Evolutionary conservation across 2,329 filamentous ascomycete genomes (phyloP), one percentile per base, ranked within the genome.

Genomic region (Epichloe gansuensis): DNA sequence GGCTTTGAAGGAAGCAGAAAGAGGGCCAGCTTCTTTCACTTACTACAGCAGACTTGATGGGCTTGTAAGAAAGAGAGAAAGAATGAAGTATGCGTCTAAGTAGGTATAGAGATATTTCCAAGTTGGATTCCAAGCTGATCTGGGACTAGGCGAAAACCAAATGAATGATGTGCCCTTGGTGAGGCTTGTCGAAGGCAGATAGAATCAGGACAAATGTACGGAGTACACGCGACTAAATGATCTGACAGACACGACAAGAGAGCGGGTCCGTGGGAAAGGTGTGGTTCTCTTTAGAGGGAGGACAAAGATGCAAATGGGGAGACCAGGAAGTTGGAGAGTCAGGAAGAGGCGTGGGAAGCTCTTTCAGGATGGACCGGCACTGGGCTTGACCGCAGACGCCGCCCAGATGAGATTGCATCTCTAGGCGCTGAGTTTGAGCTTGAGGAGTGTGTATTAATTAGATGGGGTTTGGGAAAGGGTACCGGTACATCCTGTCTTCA

Each of bases 321-420:
- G 46, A 28, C 38, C 53, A 47, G 50, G 37, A 44, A 50, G 50
- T 17, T 13, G 17, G 31, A 50, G 53, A 55, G 50, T 52, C 46
- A 46, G 51, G 37, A 51, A 50, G 53, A 46, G 45, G 53, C 48
- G 50, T 52, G 53, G 50, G 47, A 52, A 52, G 47, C 41, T 15
- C n/a, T 46, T 23, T 31, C 31, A 55, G 42, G 50, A 52, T 55
- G 47, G 47, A 48, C 50, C 44, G 46, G 44, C 42, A 52, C 39
- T 55, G 43, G 50, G 43, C 42, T 43, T 50, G 15, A 52, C 53
- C n/a, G 42, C 45, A 43, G 41, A 49, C 39, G 41, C 28, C 41
- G 41, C 48, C 41, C 37, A 50, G 28, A 41, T 44, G 34, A 48
- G 28, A 52, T 43, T 48, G 28, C 39, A 34, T 41, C 46, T 52